A percentile compares a stretch with the other conserved stretches of the same genome.
These are phyloP conservation scores for Neonothopanus nambi DNA, from an alignment of 1,284 basidiomycete species.

Conservation along the genomic window DNA sequence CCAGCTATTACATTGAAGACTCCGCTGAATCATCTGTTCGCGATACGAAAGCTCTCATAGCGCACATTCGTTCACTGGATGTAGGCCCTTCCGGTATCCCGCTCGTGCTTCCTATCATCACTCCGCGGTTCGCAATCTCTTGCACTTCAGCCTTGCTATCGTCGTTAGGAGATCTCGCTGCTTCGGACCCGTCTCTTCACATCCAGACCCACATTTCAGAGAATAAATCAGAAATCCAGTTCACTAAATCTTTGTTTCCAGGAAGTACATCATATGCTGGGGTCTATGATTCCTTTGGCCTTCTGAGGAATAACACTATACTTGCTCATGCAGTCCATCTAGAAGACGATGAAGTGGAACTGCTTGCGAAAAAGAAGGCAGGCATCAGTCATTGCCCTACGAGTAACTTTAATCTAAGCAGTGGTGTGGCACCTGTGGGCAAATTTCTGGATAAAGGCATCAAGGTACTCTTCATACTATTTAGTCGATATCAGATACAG, in stretches of 20 bases:
- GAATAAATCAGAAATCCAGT: slow-evolving; percentile 75
- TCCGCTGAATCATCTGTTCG: slow-evolving; percentile 57
- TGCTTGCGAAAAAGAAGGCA: slow-evolving; percentile 67
- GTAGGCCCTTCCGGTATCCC: slow-evolving; percentile 27
- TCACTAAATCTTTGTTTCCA: slow-evolving; percentile 69
- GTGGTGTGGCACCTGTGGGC: slow-evolving; percentile 81
- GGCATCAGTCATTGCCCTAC: slow-evolving; percentile 94
- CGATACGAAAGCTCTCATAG: slow-evolving; percentile 67
- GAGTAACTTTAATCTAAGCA: slow-evolving; percentile 89
- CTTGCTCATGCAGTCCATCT: slow-evolving; percentile 91
- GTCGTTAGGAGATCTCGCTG: slow-evolving; percentile 62
- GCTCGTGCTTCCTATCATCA: slow-evolving; percentile 88
- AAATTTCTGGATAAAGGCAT: slow-evolving; percentile 81
- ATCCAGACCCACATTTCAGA: slow-evolving; percentile 96
- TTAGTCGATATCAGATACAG: slow-evolving; percentile 6
- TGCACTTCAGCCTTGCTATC: slow-evolving; percentile 77
- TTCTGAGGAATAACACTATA: slow-evolving; percentile 81
- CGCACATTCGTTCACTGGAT: slow-evolving; percentile 64
- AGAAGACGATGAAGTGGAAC: slow-evolving; percentile 67
- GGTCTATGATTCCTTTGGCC: slow-evolving; percentile 81
- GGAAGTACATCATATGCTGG: slow-evolving; percentile 62
- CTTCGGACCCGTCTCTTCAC: slow-evolving; percentile 56
- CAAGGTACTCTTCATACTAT: slow-evolving; percentile 56
- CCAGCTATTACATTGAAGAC: slow-evolving; percentile 73
- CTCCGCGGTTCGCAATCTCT: slow-evolving; percentile 95